Base-by-base conservation (phyloP, 2,329 filamentous ascomycete species). In the Fusarium nematophilum region DNA sequence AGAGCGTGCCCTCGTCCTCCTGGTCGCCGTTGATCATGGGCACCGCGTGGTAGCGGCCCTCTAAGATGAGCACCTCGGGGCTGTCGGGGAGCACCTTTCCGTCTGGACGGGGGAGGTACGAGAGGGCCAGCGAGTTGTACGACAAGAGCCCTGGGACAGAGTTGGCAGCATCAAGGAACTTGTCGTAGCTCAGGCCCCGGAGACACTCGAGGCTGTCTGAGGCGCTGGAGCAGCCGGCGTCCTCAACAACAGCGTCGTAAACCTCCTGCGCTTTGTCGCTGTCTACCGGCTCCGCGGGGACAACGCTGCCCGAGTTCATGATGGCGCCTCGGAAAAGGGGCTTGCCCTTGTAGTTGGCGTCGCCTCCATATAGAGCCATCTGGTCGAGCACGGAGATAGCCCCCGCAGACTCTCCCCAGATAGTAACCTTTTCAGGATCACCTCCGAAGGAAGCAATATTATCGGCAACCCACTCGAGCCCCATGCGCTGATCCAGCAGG, bases 391-490 rank as follows among this genome's bases (percentile, higher is more conserved):
- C 89, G 0, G 89, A 92, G 59, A 93, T 92, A 11, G 86, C 78
- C 1, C 89, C 88, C 0, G 89, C 88, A 3, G 83, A 87, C 70
- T 93, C 87, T 21, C 91, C 91, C 88, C 88, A 92, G 55, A 94
- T 88, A 0, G 90, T 93, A 6, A 93, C 90, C 71, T 90, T 90
- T n/a, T 80, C 78, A 0, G 90, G 88, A 70, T 94, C 90, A 11
- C 92, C 92, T 9, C 92, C 92, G 69, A 95, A 96, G 0, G 85
- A 81, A 1, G 78, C 86, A 52, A 94, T 92, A 63, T 93, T 92
- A 65, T 92, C 89, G 7, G 89, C 86, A 1, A 91, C 84, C 91
- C 91, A 94, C 70, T 93, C 76, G 6, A 94, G 78, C 0, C 84
- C 90, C 61, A 90, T 80, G 27, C 89, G 81, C 67, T 93, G 90